Base-by-base conservation (phyloP, 2,329 filamentous ascomycete genomes). In the Fusarium sp. region DNA sequence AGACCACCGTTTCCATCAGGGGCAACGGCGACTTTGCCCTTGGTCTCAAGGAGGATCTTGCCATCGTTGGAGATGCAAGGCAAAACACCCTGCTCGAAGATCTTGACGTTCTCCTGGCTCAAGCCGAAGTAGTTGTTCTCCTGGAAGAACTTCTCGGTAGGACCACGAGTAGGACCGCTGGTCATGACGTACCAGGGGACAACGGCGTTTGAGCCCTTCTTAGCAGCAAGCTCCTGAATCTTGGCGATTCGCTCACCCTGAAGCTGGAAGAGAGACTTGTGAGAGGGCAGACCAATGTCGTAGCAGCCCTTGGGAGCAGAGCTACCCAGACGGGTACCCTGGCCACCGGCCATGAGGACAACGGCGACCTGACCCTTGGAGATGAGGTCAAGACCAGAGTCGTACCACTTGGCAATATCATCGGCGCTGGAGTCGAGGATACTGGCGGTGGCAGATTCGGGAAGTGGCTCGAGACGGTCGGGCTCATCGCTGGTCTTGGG, bases 161-260 rank as follows among this genome's bases (percentile, higher is more conserved):
- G 93, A 66, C 89, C 89, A 72, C 94, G 89, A 10, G 96, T 99
- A 47, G 96, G 96, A 7, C 96, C 96, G 76, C 93, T 97, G 76
- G 96, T 99, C 96, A 99, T 99, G 81, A 99, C 93, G 83, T 99
- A 99, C 96, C 96, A 99, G 14, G 96, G 96, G 43, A 98, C 90
- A 32, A 91, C 85, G 45, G 89, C 89, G 50, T 84, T 84, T 65
- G 82, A 71, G 18, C 71, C 72, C 78, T 90, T 89, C 80, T 92
- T 89, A 74, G 89, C 86, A 45, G 95, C 94, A 70, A 98, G 85
- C 75, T 90, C 83, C 83, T 98, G 92, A 11, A 97, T 83, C 84
- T 94, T 97, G 76, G 87, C 87, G 78, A 99, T 98, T 57, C 96
- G 88, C 88, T 99, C 94, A 46, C 92, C 96, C 82, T 99, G 96